A percentile compares a stretch with the other conserved stretches of the same genome.
Evolutionary conservation across 2,329 filamentous ascomycete species (phyloP).

Genomic region (Cercospora sesami): DNA sequence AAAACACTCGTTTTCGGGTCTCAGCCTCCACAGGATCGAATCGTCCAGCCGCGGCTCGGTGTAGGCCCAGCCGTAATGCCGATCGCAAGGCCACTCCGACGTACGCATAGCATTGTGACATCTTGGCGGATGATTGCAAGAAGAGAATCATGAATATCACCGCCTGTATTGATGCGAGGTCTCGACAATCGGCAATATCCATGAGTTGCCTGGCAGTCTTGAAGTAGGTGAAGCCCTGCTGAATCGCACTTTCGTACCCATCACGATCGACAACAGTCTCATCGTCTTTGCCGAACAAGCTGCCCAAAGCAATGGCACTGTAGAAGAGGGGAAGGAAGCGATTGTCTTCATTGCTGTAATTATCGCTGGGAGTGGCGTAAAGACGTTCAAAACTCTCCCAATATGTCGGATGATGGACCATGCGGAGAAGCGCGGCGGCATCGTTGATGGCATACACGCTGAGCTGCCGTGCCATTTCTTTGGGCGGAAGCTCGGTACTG

Average conservation of each 20-base stretch:
- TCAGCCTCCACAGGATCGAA: slow-evolving; percentile 53
- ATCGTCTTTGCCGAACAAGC: slow-evolving; percentile 48
- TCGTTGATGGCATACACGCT: slow-evolving; percentile 63
- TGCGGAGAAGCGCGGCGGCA: slow-evolving; percentile 64
- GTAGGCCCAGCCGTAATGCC: slow-evolving; percentile 53
- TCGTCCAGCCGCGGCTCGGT: slow-evolving; percentile 49
- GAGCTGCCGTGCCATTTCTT: slow-evolving; percentile 56
- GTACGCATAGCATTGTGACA: slow-evolving; percentile 55
- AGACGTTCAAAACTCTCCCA: slow-evolving; percentile 74
- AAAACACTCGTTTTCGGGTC: slow-evolving; percentile 53
- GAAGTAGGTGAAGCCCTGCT: slow-evolving; percentile 54
- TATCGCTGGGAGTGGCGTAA: slow-evolving; percentile 63
- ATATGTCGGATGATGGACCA: slow-evolving; percentile 80
- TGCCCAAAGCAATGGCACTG: slow-evolving; percentile 50
- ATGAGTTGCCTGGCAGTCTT: slow-evolving; percentile 50
- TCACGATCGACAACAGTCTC: slow-evolving; percentile 39
- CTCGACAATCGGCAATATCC: slow-evolving; percentile 56
- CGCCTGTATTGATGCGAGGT: slow-evolving; percentile 52
- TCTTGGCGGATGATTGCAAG: slow-evolving; percentile 53
- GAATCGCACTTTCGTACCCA: slow-evolving; percentile 49
- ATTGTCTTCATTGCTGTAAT: slow-evolving; percentile 49
- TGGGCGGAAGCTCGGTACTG: slow-evolving; percentile 66
- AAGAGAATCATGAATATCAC: slow-evolving; percentile 57
- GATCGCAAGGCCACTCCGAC: slow-evolving; percentile 54
- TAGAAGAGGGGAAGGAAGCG: slow-evolving; percentile 52